A percentile compares a stretch with the other conserved stretches of the same genome.
Conservation (phyloP, 768 basidiomycete species). For the Tulasnella sp. region DNA sequence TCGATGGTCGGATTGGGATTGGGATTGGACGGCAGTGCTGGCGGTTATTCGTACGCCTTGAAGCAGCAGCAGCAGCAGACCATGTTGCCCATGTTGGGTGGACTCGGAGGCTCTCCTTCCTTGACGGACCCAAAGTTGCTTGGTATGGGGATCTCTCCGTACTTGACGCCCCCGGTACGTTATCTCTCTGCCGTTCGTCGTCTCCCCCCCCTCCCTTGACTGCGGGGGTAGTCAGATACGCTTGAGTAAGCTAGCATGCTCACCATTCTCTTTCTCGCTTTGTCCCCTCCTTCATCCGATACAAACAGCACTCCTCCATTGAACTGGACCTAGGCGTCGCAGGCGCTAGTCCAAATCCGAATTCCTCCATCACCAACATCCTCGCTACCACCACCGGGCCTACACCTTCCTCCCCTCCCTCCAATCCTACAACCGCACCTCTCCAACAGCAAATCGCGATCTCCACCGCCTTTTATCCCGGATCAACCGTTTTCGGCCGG, state of each 20-base stretch:
- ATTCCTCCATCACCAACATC: background rate
- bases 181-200: background rate
- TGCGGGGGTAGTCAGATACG: background rate
- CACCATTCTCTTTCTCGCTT: background rate
- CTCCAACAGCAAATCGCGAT: slow-evolving; percentile 63
- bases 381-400: background rate
- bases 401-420: background rate
- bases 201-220: background rate
- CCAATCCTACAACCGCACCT: background rate
- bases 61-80: background rate
- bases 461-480: slow-evolving; percentile 81
- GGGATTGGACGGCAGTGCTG: background rate
- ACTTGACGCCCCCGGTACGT: slow-evolving; percentile 30
- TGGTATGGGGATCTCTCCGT: slow-evolving; percentile 1
- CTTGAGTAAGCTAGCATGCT: background rate
- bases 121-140: slow-evolving; percentile 4
- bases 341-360: background rate
- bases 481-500: slow-evolving; percentile 53
- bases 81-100: slow-evolving; percentile 3
- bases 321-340: background rate
- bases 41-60: slow-evolving; percentile 9
- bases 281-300: background rate
- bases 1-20: background rate
- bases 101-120: background rate
- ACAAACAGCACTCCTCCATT: slow-evolving; percentile 6